Evolutionary conservation across 2,329 filamentous ascomycete genomes (phyloP), one percentile per base, ranked within the genome.

Genomic region (Penicillium digitatum): DNA sequence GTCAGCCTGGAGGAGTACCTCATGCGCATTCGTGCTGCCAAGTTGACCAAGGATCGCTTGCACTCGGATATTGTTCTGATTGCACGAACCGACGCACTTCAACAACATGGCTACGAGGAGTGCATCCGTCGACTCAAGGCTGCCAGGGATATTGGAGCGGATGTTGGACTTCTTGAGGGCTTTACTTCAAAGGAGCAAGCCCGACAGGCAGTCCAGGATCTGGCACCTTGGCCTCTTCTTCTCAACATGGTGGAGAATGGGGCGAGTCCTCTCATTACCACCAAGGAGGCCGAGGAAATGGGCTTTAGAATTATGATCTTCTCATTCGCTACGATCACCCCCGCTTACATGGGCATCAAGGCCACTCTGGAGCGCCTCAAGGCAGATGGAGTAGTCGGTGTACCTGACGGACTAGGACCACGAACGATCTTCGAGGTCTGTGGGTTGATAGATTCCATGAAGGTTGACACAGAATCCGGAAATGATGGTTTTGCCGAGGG

Each of bases 171-270:
- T 22, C 64, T 76, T n/a, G 74, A 77, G 55, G 74, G 72, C 0
- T 69, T 76, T 39, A 73, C 69, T 11, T 69, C 66, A 11, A 69
- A 69, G 48, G 72, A 73, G 20, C 66, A 72, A 55, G 72, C 72
- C 16, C 60, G 61, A 9, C 65, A 69, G 45, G 68, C 69, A 4
- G 69, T 74, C 9, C 57, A 71, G 48, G 71, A 74, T 35, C 59
- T 77, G n/a, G 67, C 66, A 0, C 70, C 69, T 1, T 73, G 69
- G 64, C 74, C 74, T 1, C 60, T 76, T 46, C 62, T 78, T 24
- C 62, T 77, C 31, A 78, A 78, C 44, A 75, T 76, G 66, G 76
- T 78, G 2, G 73, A 76, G 43, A 71, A 75, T 24, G 76, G 74
- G 4, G 68, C 69, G 1, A 72, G 67, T 0, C 75, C 75, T 0